phyloP scores from a whole-genome alignment of 1,284 basidiomycete species.

The Coniferiporia sulphurascens region DNA sequence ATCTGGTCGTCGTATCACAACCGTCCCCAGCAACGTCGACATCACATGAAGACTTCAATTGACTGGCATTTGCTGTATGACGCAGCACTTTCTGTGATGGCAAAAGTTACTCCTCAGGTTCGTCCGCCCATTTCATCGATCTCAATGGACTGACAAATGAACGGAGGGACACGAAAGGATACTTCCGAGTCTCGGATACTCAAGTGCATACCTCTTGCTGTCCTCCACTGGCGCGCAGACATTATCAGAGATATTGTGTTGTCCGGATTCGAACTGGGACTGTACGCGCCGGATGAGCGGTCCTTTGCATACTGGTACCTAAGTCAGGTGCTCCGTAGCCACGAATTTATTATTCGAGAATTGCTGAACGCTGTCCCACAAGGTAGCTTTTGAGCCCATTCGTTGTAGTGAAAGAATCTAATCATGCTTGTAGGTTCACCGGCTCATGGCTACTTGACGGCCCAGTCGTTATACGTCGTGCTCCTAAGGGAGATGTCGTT shows the following conservation, averaged over 20 bases:
- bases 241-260: slow-evolving; percentile 64
- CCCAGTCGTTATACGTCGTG: slow-evolving; percentile 1
- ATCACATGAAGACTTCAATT: slow-evolving; percentile 54
- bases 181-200: slow-evolving; percentile 29
- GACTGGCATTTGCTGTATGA: slow-evolving; percentile 63
- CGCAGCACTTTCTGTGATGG: slow-evolving; percentile 34
- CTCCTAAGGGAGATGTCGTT: slow-evolving; percentile 4
- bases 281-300: slow-evolving; percentile 64
- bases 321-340: slow-evolving; percentile 47
- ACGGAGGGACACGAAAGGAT: slow-evolving; percentile 20
- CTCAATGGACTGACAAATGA: neutral
- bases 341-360: slow-evolving; percentile 49
- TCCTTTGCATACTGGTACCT: slow-evolving; percentile 74
- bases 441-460: slow-evolving; percentile 1
- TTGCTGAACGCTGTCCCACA: slow-evolving; percentile 36
- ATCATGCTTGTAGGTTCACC: slow-evolving; percentile 8
- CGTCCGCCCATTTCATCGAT: slow-evolving; percentile 7
- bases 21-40: slow-evolving; percentile 58
- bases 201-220: slow-evolving; percentile 38
- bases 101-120: slow-evolving; percentile 29
- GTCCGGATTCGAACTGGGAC: slow-evolving; percentile 72
- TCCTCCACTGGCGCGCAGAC: slow-evolving; percentile 54
- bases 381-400: slow-evolving; percentile 29
- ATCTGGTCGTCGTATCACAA: slow-evolving; percentile 62
- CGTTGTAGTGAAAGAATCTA: neutral